Percentiles rank a stretch among this genome's conserved stretches.
These are phyloP conservation scores for Nakazawaea wickerhamii DNA, from an alignment of 805 yeast genomes.

Conservation along the genomic window DNA sequence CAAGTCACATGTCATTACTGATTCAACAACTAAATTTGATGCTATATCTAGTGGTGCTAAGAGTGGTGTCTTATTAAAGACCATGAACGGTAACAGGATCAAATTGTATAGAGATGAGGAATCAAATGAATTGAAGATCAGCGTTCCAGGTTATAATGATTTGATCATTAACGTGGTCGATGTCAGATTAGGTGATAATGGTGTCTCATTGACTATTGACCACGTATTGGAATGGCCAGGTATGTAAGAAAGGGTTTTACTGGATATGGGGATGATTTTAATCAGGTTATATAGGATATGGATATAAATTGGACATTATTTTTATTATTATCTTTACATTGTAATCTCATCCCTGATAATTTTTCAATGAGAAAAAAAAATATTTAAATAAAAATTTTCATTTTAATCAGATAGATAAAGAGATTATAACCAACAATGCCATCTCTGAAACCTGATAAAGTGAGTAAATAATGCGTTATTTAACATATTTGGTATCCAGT, in stretches of 20 bases:
- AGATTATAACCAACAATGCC: neutral
- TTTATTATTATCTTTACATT: too few species aligned
- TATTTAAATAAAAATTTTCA: neutral
- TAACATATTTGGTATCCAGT: too few species aligned
- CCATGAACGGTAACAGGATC: slow-evolving; percentile 31
- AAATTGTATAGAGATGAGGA: slow-evolving; percentile 30
- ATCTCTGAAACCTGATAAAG: neutral
- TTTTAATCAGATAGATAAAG: neutral
- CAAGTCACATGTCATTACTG: slow-evolving; percentile 51
- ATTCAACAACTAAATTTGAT: slow-evolving; percentile 13
- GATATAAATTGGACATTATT: neutral
- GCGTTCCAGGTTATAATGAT: slow-evolving; percentile 23
- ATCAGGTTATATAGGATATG: neutral
- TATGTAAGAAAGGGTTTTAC: neutral
- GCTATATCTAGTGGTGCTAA: slow-evolving; percentile 3
- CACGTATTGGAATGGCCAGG: slow-evolving; percentile 33
- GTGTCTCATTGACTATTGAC: slow-evolving; percentile 38
- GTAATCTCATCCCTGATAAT: too few species aligned
- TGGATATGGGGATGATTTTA: neutral
- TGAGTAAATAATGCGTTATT: neutral
- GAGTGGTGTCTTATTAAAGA: slow-evolving; percentile 23
- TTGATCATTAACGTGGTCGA: slow-evolving; percentile 25
- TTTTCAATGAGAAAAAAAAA: neutral
- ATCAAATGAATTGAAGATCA: slow-evolving; percentile 28
- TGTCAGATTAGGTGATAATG: slow-evolving; percentile 36